These are phyloP conservation scores for Podospora sp. DNA, from an alignment of 495 filamentous ascomycete genomes.

Conservation along the genomic window DNA sequence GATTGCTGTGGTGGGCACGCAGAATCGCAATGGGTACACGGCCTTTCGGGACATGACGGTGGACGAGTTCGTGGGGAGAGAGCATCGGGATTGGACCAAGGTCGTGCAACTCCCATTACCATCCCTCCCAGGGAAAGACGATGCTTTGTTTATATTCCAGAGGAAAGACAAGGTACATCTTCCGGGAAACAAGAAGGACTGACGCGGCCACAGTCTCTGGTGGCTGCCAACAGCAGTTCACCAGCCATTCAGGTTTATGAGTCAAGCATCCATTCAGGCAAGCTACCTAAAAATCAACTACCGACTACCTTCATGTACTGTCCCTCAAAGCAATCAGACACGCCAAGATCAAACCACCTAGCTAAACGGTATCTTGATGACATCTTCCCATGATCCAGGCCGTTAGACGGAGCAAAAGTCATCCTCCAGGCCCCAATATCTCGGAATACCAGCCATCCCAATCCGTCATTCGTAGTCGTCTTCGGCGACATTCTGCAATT, in stretches of 20 bases:
- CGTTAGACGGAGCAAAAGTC: not conserved
- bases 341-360: not conserved
- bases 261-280: not conserved
- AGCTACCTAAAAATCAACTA: not conserved
- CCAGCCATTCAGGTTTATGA: not conserved
- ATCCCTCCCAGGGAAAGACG: slow-evolving; percentile 59
- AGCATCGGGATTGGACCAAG: slow-evolving; percentile 45
- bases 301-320: not conserved
- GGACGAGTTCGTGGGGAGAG: slow-evolving; percentile 56
- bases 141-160: slow-evolving; percentile 55
- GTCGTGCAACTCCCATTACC: slow-evolving; percentile 53
- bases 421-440: not conserved
- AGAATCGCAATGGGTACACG: slow-evolving; percentile 66
- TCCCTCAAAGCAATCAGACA: not conserved
- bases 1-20: slow-evolving; percentile 63
- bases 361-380: not conserved
- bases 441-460: not conserved
- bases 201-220: not conserved
- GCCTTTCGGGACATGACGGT: slow-evolving; percentile 56
- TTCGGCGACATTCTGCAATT: not conserved
- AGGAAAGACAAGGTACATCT: slow-evolving; percentile 22
- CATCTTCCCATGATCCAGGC: not conserved
- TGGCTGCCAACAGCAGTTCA: not conserved
- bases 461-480: not conserved
- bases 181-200: not conserved